These are phyloP conservation scores for Backusella westeae DNA, from an alignment of 192 early-diverging fungal genomes.

Conservation along the genomic window DNA sequence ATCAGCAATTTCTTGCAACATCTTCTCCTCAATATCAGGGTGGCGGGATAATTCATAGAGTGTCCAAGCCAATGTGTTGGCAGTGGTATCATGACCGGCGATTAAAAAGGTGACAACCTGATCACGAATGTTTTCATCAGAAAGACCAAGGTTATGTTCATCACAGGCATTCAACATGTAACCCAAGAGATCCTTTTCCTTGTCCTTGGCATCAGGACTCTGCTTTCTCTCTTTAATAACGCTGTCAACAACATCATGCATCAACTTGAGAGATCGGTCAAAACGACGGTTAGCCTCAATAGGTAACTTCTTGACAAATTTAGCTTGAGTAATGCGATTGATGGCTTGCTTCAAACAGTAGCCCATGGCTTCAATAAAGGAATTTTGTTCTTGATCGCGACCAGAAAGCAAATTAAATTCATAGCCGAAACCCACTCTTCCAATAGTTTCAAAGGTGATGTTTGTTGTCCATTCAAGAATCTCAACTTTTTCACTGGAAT, in stretches of 20 bases:
- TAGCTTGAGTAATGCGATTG: slow-evolving; percentile 8
- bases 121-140: slow-evolving; percentile 53
- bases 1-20: slow-evolving; percentile 28
- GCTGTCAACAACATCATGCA: slow-evolving; percentile 43
- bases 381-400: slow-evolving; percentile 24
- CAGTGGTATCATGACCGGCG: slow-evolving; percentile 46
- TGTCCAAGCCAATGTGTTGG: slow-evolving; percentile 28
- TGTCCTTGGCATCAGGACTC: slow-evolving; percentile 29
- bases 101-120: slow-evolving; percentile 62
- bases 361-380: slow-evolving; percentile 33
- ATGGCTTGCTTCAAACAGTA: slow-evolving; percentile 27
- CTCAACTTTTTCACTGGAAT: slow-evolving; percentile 30
- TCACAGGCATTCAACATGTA: slow-evolving; percentile 53
- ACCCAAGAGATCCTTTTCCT: slow-evolving; percentile 46
- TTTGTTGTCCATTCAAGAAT: slow-evolving; percentile 53
- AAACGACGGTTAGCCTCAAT: slow-evolving; percentile 41
- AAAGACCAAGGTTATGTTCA: slow-evolving; percentile 32
- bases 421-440: slow-evolving; percentile 54
- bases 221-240: slow-evolving; percentile 45
- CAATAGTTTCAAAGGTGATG: slow-evolving; percentile 58
- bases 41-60: slow-evolving; percentile 26
- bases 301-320: slow-evolving; percentile 41
- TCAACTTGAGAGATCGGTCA: slow-evolving; percentile 31
- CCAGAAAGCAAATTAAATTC: slow-evolving; percentile 39
- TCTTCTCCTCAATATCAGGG: slow-evolving; percentile 28